Base-by-base conservation (phyloP, 345 rosid genomes). In the Syzygium jambos region DNA sequence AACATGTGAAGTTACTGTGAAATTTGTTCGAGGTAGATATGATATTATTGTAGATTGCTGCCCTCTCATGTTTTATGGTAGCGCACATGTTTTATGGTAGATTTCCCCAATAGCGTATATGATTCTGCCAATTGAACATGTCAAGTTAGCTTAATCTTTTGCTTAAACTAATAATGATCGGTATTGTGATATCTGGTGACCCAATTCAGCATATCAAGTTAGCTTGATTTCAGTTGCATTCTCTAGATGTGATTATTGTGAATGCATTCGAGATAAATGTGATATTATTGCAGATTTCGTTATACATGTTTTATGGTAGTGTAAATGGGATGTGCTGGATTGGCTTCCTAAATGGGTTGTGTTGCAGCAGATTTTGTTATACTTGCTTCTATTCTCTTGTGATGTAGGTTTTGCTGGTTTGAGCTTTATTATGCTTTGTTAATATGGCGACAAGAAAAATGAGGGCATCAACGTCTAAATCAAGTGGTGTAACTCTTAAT, bases 291-390 rank as follows among this genome's bases (percentile, higher is more conserved):
- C 7, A 25, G 0, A 57, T 57, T 57, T 57, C 15, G 0, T 57
- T 25, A 11, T 25, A 57, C 7, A 57, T 57, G n/a, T 57, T 57
- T 57, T 57, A 57, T 57, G 65, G 65, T 25, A 57, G 65, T 4
- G 29, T 57, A 11, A 25, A 57, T 9, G 13, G 6, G 0, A 10
- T 25, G 15, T 4, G 6, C 0, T 25, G 0, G 25, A 25, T 57
- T 57, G 3, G 65, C 65, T 57, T 57, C 3, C 65, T 51, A 11
- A 57, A 25, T 25, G 30, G 27, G 27, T 25, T 25, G 27, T 4
- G 43, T 6, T 41, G 6, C 43, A 41, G 6, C 43, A 41, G 43
- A 41, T 41, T 41, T 41, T 41, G 43, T 41, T 41, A 41, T 41
- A 57, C n/a, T 57, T 57, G 30, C 65, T 9, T 25, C 3, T 57